A percentile compares a stretch with the other conserved stretches of the same genome.
Conservation (phyloP, 2,329 filamentous ascomycete species). For the Trichocomaceae sp. region DNA sequence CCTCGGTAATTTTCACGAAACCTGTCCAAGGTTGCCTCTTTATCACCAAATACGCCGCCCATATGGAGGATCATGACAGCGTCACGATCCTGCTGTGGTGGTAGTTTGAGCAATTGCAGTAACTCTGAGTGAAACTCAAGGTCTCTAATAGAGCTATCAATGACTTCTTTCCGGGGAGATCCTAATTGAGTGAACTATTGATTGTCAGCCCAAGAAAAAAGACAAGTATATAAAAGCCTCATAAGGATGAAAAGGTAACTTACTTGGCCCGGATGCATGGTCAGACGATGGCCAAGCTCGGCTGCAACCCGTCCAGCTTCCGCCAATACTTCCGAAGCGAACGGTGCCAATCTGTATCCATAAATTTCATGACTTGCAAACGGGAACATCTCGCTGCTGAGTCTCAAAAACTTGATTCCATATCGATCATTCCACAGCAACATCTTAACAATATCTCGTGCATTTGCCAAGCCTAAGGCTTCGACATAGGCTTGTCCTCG, state of each 20-base stretch:
- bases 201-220: neutral
- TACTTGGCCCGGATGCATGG: constrained; percentile 78
- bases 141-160: constrained; percentile 70
- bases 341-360: constrained; percentile 76
- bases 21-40: constrained; percentile 66
- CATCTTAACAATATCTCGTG: constrained; percentile 76
- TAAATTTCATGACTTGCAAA: constrained; percentile 85
- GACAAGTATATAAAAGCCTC: no score
- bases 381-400: constrained; percentile 95
- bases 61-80: constrained; percentile 94
- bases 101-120: constrained; percentile 67
- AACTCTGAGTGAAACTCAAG: constrained; percentile 84
- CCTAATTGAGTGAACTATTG: constrained; percentile 77
- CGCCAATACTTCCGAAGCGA: constrained; percentile 69
- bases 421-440: constrained; percentile 87
- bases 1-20: constrained; percentile 68
- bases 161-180: constrained; percentile 70
- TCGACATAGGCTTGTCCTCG: constrained; percentile 69
- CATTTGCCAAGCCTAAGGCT: constrained; percentile 71
- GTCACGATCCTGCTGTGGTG: constrained; percentile 70
- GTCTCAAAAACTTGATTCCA: constrained; percentile 82
- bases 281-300: constrained; percentile 74
- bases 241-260: no score
- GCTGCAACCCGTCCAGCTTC: constrained; percentile 71
- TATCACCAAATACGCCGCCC: constrained; percentile 86